Evolutionary conservation across 768 basidiomycete species (phyloP), one percentile per base, ranked within the genome.

Genomic region (Gloeophyllum trabeum): DNA sequence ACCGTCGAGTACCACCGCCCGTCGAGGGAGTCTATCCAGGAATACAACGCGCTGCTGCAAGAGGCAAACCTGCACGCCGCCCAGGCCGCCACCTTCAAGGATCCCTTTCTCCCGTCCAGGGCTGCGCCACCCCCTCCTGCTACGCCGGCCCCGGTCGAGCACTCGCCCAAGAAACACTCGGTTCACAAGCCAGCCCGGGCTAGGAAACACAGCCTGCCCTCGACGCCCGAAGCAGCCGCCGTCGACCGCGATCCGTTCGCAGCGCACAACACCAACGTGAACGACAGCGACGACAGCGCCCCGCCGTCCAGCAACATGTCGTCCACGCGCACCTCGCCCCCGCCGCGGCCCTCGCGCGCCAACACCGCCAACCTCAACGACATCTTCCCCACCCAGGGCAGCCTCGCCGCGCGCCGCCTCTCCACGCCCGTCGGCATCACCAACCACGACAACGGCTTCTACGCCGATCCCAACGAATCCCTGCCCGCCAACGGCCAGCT

Each of bases 361-460:
- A 91, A 91, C 59, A 91, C 88, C 3, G 82, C 80, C 24, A 88
- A 70, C 42, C 69, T 90, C 39, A 78, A 71, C 60, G 87, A 91
- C 62, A 63, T 89, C 53, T 81, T 80, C 57, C 64, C 75, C 4
- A 41, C 61, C 5, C 63, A 65, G 42, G 49, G 59, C 36, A 50
- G 61, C 39, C 54, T 70, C 30, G 61, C 36, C 20, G 28, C 70
- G 4, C 74, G 72, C 38, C 72, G 76, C 41, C 62, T 76, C 43
- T 79, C 76, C 24, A 61, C 66, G 20, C 79, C 75, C 36, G 49
- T 47, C 5, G 46, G 58, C 46, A 44, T 55, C 35, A 46, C 59
- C 22, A 45, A 57, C 46, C 62, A 64, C 35, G 63, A 66, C 46
- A 56, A 58, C 13, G 45, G 49, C 16, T 54, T 49, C 39, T 57